These are phyloP conservation scores for Aureobasidium sp. DNA, from an alignment of 2,329 filamentous ascomycete genomes.

Conservation along the genomic window DNA sequence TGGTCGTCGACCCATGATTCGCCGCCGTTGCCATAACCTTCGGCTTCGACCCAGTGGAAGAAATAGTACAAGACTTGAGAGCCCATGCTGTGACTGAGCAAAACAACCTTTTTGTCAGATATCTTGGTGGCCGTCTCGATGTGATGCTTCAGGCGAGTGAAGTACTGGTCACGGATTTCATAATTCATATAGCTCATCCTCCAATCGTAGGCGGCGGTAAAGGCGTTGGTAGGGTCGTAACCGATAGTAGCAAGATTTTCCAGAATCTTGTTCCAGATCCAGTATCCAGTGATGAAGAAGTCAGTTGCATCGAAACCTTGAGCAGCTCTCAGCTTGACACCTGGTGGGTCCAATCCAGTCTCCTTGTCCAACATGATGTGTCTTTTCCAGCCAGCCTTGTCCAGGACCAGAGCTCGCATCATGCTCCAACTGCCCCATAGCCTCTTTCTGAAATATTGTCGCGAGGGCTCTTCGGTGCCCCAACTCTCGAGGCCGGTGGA, in stretches of 20 bases:
- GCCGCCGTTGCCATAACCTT: constrained; percentile 72
- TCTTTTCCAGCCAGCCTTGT: constrained; percentile 90
- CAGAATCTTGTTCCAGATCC: constrained; percentile 99
- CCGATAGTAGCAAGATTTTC: constrained; percentile 94
- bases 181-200: constrained; percentile 83
- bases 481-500: constrained; percentile 95
- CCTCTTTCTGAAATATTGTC: constrained; percentile 87
- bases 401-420: constrained; percentile 90
- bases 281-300: constrained; percentile 85
- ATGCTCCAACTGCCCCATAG: constrained; percentile 98
- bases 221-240: constrained; percentile 78
- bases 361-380: constrained; percentile 95
- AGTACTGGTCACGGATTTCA: constrained; percentile 87
- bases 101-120: constrained; percentile 68
- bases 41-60: constrained; percentile 73
- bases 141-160: constrained; percentile 79
- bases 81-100: constrained; percentile 96
- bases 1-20: constrained; percentile 83
- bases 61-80: constrained; percentile 88
- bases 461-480: constrained; percentile 79
- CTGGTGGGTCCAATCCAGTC: constrained; percentile 84
- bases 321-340: constrained; percentile 82
- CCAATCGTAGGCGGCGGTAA: constrained; percentile 78
- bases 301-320: constrained; percentile 97
- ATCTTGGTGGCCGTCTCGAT: constrained; percentile 77